Evolutionary conservation across 169 alveolate species (phyloP).

Genomic region (Plasmodium vivax): DNA sequence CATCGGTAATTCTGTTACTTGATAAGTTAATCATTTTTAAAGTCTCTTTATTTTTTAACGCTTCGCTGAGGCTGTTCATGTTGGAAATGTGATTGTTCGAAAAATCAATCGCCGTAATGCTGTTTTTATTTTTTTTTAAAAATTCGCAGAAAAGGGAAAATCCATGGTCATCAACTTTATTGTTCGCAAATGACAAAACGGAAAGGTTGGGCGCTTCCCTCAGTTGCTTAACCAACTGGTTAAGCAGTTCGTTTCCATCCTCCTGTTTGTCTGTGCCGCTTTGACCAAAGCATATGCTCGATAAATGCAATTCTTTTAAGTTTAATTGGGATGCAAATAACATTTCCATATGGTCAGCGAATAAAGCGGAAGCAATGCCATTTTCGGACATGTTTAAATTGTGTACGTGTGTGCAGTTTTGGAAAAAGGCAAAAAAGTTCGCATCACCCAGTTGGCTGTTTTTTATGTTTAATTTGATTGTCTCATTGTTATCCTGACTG

Average conservation of each 20-base stretch:
- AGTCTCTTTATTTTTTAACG: slow-evolving; percentile 24
- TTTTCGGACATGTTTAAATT: slow-evolving; percentile 34
- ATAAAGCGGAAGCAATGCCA: background rate
- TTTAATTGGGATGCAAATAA: slow-evolving; percentile 11
- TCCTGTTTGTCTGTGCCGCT: background rate
- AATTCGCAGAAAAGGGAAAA: slow-evolving; percentile 10
- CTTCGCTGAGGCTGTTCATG: slow-evolving; percentile 10
- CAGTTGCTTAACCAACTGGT: background rate
- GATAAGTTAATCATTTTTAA: slow-evolving; percentile 36
- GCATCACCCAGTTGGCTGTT: background rate
- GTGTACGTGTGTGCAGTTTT: slow-evolving; percentile 19
- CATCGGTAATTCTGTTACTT: slow-evolving; percentile 25
- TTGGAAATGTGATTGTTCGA: slow-evolving; percentile 22
- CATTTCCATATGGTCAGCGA: slow-evolving; percentile 8
- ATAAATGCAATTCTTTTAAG: slow-evolving; percentile 30
- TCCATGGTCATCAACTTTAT: slow-evolving; percentile 25
- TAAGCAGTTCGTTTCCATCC: background rate
- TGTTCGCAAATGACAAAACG: slow-evolving; percentile 18
- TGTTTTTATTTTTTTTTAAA: slow-evolving; percentile 22
- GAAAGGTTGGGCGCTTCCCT: background rate
- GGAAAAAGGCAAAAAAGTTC: background rate
- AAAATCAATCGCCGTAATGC: slow-evolving; percentile 27
- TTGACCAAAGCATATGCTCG: slow-evolving; percentile 6
- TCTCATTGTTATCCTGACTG: background rate
- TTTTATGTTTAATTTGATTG: slow-evolving; percentile 8